Conservation (phyloP, 352 stramenopile genomes). For the Pseudoperonospora humuli region DNA sequence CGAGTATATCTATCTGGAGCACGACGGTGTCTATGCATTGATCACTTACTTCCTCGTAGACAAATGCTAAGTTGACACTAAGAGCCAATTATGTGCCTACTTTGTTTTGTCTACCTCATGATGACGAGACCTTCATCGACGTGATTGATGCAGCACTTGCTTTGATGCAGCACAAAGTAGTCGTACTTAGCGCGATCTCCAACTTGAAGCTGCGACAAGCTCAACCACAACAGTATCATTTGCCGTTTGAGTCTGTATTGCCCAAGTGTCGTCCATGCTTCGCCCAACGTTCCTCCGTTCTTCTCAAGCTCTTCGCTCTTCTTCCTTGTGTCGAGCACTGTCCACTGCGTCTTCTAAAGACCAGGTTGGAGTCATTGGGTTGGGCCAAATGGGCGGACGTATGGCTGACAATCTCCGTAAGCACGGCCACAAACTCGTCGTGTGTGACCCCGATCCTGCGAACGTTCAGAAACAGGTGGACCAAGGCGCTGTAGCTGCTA, state of each 20-base stretch:
- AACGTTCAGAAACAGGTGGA: conserved; percentile 45
- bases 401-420: conserved; percentile 90
- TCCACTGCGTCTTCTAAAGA: conserved; percentile 22
- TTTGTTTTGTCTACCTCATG: no score
- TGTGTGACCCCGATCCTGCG: conserved; percentile 61
- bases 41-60: no score
- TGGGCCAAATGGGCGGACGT: conserved; percentile 92
- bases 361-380: conserved; percentile 84
- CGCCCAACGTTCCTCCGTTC: conserved; percentile 1
- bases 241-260: conserved; percentile 6
- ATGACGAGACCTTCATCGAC: no score
- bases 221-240: conserved; percentile 10
- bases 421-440: conserved; percentile 67
- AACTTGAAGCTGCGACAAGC: conserved; percentile 26
- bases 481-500: conserved; percentile 44
- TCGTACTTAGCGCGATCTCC: conserved; percentile 16
- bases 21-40: no score
- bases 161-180: not conserved
- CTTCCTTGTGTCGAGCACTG: not conserved
- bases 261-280: conserved; percentile 12
- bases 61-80: no score
- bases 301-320: not conserved
- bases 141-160: conserved; percentile 6
- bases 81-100: no score
- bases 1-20: no score